Conservation (phyloP, 352 stramenopile species). For the Halophytophthora polymorphica region DNA sequence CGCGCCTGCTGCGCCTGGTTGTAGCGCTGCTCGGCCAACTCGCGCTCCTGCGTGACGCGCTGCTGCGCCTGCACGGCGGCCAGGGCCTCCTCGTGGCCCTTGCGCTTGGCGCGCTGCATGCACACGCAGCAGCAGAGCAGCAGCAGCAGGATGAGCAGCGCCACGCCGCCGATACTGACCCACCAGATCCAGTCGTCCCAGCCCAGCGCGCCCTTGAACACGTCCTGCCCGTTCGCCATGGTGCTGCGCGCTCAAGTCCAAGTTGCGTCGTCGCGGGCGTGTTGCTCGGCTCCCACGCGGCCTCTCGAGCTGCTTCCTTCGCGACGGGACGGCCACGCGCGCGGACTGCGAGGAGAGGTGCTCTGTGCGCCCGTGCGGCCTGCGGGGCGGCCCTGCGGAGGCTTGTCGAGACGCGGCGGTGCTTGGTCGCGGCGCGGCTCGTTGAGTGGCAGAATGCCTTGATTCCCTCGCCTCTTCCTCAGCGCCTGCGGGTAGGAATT, state of each 20-base stretch:
- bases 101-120: conserved; percentile 74
- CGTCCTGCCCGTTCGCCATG: conserved; percentile 40
- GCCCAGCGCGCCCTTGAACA: conserved; percentile 72
- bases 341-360: no score
- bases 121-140: conserved; percentile 77
- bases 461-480: no score
- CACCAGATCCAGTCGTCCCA: conserved; percentile 85
- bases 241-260: not conserved
- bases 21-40: conserved; percentile 33
- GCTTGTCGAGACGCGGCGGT: no score
- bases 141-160: conserved; percentile 62
- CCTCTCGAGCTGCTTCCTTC: not conserved
- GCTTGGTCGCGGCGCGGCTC: no score
- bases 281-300: not conserved
- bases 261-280: not conserved
- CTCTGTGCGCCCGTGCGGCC: no score
- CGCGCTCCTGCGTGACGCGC: conserved; percentile 40
- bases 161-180: conserved; percentile 53
- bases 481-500: no score
- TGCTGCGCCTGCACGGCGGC: conserved; percentile 55
- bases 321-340: no score
- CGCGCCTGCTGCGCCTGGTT: conserved; percentile 44
- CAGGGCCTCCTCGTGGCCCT: conserved; percentile 64
- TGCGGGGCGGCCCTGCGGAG: no score
- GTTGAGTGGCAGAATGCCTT: no score